Evolutionary conservation across 805 yeast genomes (phyloP).

Genomic region (Phaffomyces opuntiae): DNA sequence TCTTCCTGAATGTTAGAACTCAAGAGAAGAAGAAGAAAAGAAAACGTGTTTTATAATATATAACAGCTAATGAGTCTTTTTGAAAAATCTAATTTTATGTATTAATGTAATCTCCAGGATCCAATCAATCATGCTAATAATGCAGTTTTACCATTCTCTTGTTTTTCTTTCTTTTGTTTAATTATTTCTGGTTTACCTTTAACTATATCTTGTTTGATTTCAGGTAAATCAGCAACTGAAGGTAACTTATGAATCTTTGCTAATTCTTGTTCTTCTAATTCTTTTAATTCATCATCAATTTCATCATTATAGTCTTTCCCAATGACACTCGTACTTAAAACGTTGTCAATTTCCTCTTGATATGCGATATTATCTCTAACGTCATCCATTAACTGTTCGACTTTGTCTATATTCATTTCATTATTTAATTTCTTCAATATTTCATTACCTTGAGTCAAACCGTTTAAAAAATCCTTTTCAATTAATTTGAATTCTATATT

Average conservation of each 20-base stretch:
- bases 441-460: slow-evolving; percentile 73
- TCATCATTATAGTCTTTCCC: slow-evolving; percentile 66
- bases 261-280: slow-evolving; percentile 74
- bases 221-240: slow-evolving; percentile 3
- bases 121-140: not conserved
- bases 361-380: slow-evolving; percentile 73
- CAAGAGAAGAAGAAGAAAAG: no score
- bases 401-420: slow-evolving; percentile 70
- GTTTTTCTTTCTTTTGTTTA: not conserved
- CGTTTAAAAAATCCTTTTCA: slow-evolving; percentile 77
- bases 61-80: no score
- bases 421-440: slow-evolving; percentile 69
- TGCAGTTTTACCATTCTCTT: slow-evolving; percentile 1
- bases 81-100: no score
- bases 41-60: no score
- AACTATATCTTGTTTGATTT: not conserved
- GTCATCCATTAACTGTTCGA: slow-evolving; percentile 81
- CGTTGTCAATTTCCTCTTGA: slow-evolving; percentile 64
- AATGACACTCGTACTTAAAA: slow-evolving; percentile 33
- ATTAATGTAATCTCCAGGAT: no score
- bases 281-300: slow-evolving; percentile 88
- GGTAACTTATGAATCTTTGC: slow-evolving; percentile 18
- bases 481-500: slow-evolving; percentile 85
- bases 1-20: no score
- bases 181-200: not conserved